Percentiles rank a stretch among this genome's conserved stretches.
These are phyloP conservation scores for Naematelia encephala DNA, from an alignment of 768 basidiomycete genomes.

Conservation along the genomic window DNA sequence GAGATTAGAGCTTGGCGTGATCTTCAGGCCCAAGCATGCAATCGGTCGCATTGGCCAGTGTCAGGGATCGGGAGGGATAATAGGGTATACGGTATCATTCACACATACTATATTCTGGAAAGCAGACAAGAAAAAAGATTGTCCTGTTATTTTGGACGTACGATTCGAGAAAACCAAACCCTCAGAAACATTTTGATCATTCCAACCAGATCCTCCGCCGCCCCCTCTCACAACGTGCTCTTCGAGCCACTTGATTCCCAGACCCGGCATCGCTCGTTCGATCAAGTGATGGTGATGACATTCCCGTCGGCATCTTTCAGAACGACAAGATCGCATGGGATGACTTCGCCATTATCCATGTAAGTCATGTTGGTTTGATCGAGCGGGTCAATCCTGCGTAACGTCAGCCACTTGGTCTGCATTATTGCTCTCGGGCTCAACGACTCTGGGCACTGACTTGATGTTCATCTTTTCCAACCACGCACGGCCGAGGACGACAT, in stretches of 20 bases:
- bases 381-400: conserved; percentile 62
- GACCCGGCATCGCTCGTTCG: background rate
- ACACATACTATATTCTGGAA: background rate
- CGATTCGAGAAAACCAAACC: background rate
- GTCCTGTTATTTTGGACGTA: background rate
- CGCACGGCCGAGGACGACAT: conserved; percentile 83
- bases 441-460: conserved; percentile 46
- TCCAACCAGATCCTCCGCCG: background rate
- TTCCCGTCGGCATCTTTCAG: conserved; percentile 84
- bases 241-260: background rate
- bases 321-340: conserved; percentile 87
- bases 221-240: background rate
- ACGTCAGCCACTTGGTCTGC: background rate
- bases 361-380: conserved; percentile 90
- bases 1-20: no score
- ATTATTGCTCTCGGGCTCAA: background rate
- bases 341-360: conserved; percentile 84
- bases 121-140: no score
- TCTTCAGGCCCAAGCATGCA: no score
- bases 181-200: background rate
- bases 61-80: no score
- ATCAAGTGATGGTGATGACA: conserved; percentile 73
- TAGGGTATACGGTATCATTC: background rate
- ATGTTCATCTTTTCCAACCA: conserved; percentile 69
- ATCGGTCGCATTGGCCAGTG: no score